Evolutionary conservation across 176 grass and related monocot genomes (phyloP), one percentile per base, ranked within the genome.

Genomic region (Aegilops bicornis): DNA sequence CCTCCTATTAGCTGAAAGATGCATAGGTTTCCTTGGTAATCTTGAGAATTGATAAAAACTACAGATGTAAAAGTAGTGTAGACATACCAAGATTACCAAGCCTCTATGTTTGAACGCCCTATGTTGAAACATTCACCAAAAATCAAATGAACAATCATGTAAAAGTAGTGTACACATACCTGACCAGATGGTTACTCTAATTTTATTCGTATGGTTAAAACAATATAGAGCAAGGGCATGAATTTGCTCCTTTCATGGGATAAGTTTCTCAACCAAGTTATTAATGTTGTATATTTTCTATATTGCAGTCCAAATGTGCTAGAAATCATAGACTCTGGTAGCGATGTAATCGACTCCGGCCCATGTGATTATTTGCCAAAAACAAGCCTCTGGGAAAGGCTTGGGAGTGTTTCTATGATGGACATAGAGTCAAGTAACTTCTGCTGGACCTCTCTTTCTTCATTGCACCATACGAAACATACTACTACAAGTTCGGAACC

Each of bases 381-480:
- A 84, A 68, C 86, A 81, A 92, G 40, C 71, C 89, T 98, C 22
- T 90, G 86, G 86, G 88, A 94, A n/a, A 98, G 91, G 78, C 90
- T 98, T 90, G 90, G 88, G 61, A 89, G 91, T 56, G 91, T 92
- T 85, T 86, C 84, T 45, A 89, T 89, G 88, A 92, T 95, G 88
- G 96, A 98, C 82, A 93, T 95, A 27, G 96, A 98, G 66, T 92
- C 96, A 69, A 89, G 32, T 87, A 81, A 88, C 74, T 89, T 98
- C 25, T 90, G 71, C 10, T 98, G 96, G 96, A 92, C 81, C 39
- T 87, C 78, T 76, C 87, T 98, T 31, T 89, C 79, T 69, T 98
- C 96, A 52, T 79, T 98, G 33, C 84, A 98, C 86, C 93, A 98
- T 80, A 95, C 89, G 69, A 98, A 98, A 65, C 90, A 98, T 82